Base-by-base conservation (phyloP, 2,329 filamentous ascomycete genomes). In the Alternaria panax region DNA sequence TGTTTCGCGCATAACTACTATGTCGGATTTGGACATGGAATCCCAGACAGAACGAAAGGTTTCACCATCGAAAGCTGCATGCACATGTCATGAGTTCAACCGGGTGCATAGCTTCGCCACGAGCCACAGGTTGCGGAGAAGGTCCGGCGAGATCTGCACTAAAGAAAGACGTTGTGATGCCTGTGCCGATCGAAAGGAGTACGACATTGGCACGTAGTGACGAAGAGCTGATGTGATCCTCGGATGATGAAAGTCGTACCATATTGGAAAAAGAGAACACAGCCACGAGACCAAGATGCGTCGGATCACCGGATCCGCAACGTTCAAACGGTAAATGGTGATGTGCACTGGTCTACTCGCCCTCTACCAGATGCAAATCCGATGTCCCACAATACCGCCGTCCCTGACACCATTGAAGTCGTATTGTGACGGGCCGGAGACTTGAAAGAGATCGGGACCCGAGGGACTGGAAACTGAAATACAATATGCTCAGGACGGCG, bases 331-430 rank as follows among this genome's bases (percentile, higher is more conserved):
- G 38, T 36, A 40, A 27, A 50, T 42, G 46, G 51, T 20, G 34
- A 54, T 36, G 51, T 25, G 43, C 42, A 54, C 27, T 16, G 14
- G 20, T 32, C 22, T 55, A 41, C 36, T 50, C 45, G 53, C 53
- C 53, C 53, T 40, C 34, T 18, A 9, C 18, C 27, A 25, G 30
- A 42, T 43, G 38, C 53, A 45, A 50, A 34, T 42, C 22, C 20
- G 9, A 41, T 58, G 51, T 43, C 51, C 51, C 43, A 48, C 51
- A 54, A 54, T 59, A 32, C 41, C 48, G 32, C 55, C 55, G 50
- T 47, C 28, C 36, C 51, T 45, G 45, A 51, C 32, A 40, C 24
- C 34, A 25, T n/a, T 38, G 36, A 22, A 36, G 32, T 53, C 22
- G 40, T 45, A 34, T 36, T 24, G 22, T 53, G 32, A 30, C 45